Base-by-base conservation (phyloP, 2,329 filamentous ascomycete species). In the Bipolaris gigantea region DNA sequence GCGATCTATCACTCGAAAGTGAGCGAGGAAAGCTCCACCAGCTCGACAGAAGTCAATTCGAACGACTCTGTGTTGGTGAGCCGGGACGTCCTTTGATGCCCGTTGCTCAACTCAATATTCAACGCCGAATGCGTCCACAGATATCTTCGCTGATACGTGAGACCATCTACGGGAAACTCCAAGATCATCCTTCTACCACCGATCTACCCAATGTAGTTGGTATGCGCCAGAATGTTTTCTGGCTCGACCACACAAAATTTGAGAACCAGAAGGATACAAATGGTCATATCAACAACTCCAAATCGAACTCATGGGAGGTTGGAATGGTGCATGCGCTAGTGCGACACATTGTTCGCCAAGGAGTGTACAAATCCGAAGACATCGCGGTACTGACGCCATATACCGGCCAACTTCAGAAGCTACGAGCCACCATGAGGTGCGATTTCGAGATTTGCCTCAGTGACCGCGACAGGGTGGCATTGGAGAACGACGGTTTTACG, bases 341-440 rank as follows among this genome's bases (percentile, higher is more conserved):
- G 0, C 79, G 79, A 0, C 87, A 92, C 63, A 72, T 92, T 0
- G 75, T 88, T 5, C 78, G 80, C 0, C 88, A 92, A 64, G 87
- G 87, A 0, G 65, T 62, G 0, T 90, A 92, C 65, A 70, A 67
- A 0, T 71, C 74, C 0, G 77, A 76, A 0, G 85, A 91, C 2
- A 89, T 92, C 53, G 87, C 88, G 0, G 83, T 93, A 0, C 66
- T 92, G 5, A 91, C 88, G 0, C 85, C 85, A 0, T 88, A 89
- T 54, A 64, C 80, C 0, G 84, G 83, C 0, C 85, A 88, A 56
- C 70, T 85, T 2, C 75, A 80, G 4, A 79, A 79, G 44, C 75
- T 88, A 1, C 79, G 80, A 2, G 63, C 63, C 2, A 68, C 64
- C 1, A 72, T 88, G 65, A 64, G 71, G 1, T 66, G 55, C 2